A percentile compares a stretch with the other conserved stretches of the same genome.
phyloP scores from a whole-genome alignment of 768 basidiomycete species.

The Kwoniella botswanensis region DNA sequence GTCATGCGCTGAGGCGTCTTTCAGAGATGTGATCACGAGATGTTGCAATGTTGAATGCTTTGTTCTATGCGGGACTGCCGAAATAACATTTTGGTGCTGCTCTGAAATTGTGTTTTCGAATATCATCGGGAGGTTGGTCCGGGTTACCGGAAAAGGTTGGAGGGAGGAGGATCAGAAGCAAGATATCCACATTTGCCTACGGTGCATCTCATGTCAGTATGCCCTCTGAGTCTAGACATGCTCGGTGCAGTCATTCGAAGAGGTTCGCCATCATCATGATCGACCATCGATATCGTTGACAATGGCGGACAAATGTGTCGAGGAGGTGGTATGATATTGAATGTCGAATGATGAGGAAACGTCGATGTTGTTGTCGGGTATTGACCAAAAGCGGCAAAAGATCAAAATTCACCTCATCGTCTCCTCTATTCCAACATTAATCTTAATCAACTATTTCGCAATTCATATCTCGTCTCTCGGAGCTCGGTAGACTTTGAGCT shows the following conservation, averaged over 20 bases:
- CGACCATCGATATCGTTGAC: too few relatives aligned
- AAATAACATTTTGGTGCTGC: not conserved
- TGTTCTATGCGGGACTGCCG: slow-evolving; percentile 2
- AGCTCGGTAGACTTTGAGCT: too few relatives aligned
- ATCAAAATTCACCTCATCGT: slow-evolving; percentile 6
- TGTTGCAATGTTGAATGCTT: not conserved
- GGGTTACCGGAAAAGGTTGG: slow-evolving; percentile 1
- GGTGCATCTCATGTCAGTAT: too few relatives aligned
- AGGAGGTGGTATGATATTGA: not conserved
- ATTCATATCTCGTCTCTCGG: too few relatives aligned
- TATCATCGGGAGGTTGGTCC: not conserved
- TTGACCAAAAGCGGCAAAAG: slow-evolving; percentile 13
- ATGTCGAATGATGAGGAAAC: not conserved
- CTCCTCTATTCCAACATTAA: not conserved
- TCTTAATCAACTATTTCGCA: too few relatives aligned
- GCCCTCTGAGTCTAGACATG: too few relatives aligned
- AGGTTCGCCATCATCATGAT: too few relatives aligned
- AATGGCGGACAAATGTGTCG: too few relatives aligned
- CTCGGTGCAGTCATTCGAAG: too few relatives aligned
- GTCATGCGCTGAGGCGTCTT: not conserved
- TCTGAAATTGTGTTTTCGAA: not conserved
- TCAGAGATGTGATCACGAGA: slow-evolving; percentile 4
- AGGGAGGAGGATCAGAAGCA: not conserved
- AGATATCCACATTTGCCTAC: not conserved
- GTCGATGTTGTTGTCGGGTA: not conserved